These are phyloP conservation scores for Colletotrichum plurivorum DNA, from an alignment of 2,329 filamentous ascomycete species.

Conservation along the genomic window DNA sequence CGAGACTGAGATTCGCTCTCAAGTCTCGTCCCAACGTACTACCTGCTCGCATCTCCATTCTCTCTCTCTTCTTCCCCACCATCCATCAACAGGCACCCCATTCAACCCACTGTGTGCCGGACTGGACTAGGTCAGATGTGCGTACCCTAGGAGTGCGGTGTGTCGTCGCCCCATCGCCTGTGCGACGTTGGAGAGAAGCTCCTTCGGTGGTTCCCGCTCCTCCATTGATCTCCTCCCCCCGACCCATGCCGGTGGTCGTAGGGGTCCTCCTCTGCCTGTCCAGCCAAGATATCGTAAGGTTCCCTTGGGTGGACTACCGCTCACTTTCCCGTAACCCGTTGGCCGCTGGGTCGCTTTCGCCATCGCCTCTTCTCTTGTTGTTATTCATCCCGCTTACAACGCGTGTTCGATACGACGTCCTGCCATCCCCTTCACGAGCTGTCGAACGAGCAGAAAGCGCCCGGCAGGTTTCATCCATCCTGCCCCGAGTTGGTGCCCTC, in stretches of 20 bases:
- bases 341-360: constrained; percentile 20
- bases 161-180: constrained; percentile 40
- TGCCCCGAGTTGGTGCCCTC: constrained; percentile 10
- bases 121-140: constrained; percentile 20
- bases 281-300: neutral
- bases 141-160: constrained; percentile 24
- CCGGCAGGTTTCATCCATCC: constrained; percentile 36
- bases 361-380: constrained; percentile 20
- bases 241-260: neutral
- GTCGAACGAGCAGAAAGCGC: constrained; percentile 7
- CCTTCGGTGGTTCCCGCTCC: constrained; percentile 26
- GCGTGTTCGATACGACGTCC: constrained; percentile 33
- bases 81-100: neutral
- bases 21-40: too few relatives aligned
- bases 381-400: constrained; percentile 16
- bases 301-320: neutral
- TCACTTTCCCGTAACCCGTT: constrained; percentile 22
- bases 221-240: constrained; percentile 2
- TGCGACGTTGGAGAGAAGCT: constrained; percentile 39
- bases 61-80: constrained; percentile 1
- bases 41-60: too few relatives aligned
- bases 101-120: constrained; percentile 28
- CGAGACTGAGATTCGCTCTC: too few relatives aligned
- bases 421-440: constrained; percentile 7
- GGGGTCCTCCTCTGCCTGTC: neutral